A percentile compares a stretch with the other conserved stretches of the same genome.
phyloP scores from a whole-genome alignment of 1,139 yeast species.

The Keqinozyma sinolaborantium region DNA sequence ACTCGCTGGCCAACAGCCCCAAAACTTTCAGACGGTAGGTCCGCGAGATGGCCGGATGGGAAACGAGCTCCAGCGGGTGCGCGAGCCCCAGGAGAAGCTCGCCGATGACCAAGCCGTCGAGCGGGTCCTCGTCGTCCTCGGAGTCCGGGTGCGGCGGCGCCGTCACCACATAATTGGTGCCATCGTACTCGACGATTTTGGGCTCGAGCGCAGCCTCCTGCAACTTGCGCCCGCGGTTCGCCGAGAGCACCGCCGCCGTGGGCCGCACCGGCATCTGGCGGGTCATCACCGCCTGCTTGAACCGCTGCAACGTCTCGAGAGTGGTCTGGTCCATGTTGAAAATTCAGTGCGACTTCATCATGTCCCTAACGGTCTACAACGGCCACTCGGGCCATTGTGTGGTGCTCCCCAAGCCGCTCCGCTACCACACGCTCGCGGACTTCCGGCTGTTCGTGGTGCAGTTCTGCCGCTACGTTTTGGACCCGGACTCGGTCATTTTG shows the following conservation, averaged over 20 bases:
- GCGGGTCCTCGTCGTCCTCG: constrained; percentile 32
- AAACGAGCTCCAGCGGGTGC: constrained; percentile 75
- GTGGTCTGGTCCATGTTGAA: background rate
- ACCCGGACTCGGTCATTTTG: constrained; percentile 50
- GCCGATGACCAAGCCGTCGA: constrained; percentile 35
- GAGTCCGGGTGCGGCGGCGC: constrained; percentile 33
- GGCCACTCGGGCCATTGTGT: constrained; percentile 36
- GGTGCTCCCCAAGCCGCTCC: constrained; percentile 40
- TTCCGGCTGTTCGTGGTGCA: constrained; percentile 37
- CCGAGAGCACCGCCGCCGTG: constrained; percentile 13
- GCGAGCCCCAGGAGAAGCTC: constrained; percentile 72
- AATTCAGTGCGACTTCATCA: too few species aligned
- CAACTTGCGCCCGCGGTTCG: constrained; percentile 38
- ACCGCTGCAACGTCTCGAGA: constrained; percentile 35
- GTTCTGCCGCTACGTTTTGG: constrained; percentile 25
- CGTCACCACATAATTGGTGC: constrained; percentile 36
- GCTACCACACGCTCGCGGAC: constrained; percentile 40
- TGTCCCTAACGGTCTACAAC: constrained; percentile 33
- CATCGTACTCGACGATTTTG: constrained; percentile 41
- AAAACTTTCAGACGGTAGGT: constrained; percentile 55
- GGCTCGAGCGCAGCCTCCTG: constrained; percentile 22
- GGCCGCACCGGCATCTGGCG: constrained; percentile 8
- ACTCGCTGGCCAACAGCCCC: constrained; percentile 61
- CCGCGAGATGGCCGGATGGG: constrained; percentile 64
- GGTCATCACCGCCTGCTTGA: constrained; percentile 34